These are phyloP conservation scores for Aspergillus calidoustus DNA, from an alignment of 2,329 filamentous ascomycete species.

Conservation along the genomic window DNA sequence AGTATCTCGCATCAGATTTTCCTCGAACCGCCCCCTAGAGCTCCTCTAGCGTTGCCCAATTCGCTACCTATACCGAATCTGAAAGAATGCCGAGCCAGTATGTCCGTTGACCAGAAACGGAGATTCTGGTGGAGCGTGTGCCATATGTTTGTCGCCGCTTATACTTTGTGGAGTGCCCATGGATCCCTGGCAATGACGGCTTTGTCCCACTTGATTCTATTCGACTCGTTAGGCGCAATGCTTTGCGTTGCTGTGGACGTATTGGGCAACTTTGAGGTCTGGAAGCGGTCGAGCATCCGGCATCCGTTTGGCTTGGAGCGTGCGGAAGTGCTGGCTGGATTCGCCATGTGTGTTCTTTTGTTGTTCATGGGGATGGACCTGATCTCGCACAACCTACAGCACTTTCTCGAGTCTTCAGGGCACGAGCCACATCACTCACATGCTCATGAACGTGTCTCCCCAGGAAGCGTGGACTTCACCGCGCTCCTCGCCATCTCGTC, in stretches of 20 bases:
- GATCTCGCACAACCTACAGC: constrained; percentile 90
- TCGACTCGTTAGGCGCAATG: constrained; percentile 89
- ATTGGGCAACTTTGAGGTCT: constrained; percentile 95
- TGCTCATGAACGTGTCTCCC: constrained; percentile 67
- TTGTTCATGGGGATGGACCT: constrained; percentile 98
- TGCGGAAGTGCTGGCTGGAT: constrained; percentile 90
- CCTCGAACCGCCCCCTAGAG: constrained; percentile 83
- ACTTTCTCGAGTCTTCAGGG: constrained; percentile 78
- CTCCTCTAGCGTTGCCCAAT: constrained; percentile 85
- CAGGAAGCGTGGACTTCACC: constrained; percentile 80
- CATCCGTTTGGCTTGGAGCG: constrained; percentile 93
- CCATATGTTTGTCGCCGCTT: constrained; percentile 80
- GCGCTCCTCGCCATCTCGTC: constrained; percentile 79
- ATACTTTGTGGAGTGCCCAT: constrained; percentile 82
- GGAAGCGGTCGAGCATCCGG: constrained; percentile 88
- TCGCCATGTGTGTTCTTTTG: constrained; percentile 93
- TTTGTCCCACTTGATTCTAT: constrained; percentile 89
- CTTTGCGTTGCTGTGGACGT: constrained; percentile 93
- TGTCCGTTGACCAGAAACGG: constrained; percentile 83
- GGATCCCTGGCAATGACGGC: constrained; percentile 90
- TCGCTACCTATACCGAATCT: constrained; percentile 90
- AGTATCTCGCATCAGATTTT: constrained; percentile 97
- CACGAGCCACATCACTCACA: constrained; percentile 76
- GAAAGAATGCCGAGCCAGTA: constrained; percentile 84
- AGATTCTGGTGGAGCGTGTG: constrained; percentile 88